Evolutionary conservation across 2,329 filamentous ascomycete genomes (phyloP).

Genomic region (Fusarium nisikadoi): DNA sequence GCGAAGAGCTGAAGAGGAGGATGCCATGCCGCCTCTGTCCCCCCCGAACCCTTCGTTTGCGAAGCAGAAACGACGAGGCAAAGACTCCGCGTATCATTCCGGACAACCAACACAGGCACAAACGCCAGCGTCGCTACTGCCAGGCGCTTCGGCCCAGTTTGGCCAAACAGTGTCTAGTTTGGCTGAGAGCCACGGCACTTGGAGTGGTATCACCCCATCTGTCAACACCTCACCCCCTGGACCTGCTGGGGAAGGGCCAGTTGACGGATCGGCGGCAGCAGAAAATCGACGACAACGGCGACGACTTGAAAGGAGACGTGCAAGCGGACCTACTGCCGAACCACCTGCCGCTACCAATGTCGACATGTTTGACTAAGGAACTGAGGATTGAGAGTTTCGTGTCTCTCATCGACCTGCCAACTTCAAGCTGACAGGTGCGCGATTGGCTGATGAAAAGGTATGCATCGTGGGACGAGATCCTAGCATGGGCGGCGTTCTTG

Average conservation of each 20-base stretch:
- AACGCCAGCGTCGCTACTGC: slow-evolving; percentile 47
- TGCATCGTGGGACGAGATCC: slow-evolving; percentile 23
- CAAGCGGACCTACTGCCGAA: slow-evolving; percentile 46
- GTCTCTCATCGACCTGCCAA: neutral
- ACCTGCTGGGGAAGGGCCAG: slow-evolving; percentile 46
- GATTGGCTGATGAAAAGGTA: slow-evolving; percentile 12
- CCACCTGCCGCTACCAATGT: slow-evolving; percentile 22
- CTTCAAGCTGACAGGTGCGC: neutral
- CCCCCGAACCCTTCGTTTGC: slow-evolving; percentile 69
- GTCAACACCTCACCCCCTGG: slow-evolving; percentile 58
- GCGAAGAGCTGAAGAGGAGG: slow-evolving; percentile 53
- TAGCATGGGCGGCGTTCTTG: slow-evolving; percentile 40
- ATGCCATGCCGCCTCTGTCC: slow-evolving; percentile 57
- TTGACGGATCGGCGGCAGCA: slow-evolving; percentile 53
- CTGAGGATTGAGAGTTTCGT: neutral
- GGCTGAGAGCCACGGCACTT: slow-evolving; percentile 63
- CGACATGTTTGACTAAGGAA: slow-evolving; percentile 35
- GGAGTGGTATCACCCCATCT: slow-evolving; percentile 55
- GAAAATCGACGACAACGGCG: slow-evolving; percentile 66
- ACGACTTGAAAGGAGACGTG: slow-evolving; percentile 63
- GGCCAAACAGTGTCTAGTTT: slow-evolving; percentile 59
- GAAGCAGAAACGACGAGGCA: slow-evolving; percentile 58
- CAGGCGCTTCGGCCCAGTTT: slow-evolving; percentile 48
- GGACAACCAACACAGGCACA: slow-evolving; percentile 52
- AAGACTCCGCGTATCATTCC: slow-evolving; percentile 72